Base-by-base conservation (phyloP, 805 yeast species). In the Kurtzmaniella cleridarum region DNA sequence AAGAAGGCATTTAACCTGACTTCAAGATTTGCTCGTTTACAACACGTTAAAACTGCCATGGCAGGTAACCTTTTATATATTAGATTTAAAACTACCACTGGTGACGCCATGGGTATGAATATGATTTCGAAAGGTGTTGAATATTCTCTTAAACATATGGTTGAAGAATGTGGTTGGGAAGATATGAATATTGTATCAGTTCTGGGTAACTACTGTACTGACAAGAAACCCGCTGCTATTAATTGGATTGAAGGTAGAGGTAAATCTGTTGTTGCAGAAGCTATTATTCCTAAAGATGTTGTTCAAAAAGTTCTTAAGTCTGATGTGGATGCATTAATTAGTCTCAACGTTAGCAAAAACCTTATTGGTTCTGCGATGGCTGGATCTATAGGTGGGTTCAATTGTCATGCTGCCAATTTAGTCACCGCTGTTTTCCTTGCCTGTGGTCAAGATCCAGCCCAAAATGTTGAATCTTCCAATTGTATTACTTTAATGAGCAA, bases 101-200 rank as follows among this genome's bases (percentile, higher is more conserved):
- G 99, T 63, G 99, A 93, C 70, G 99, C 99, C 14, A 93, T 93
- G 99, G 99, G 99, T 48, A 93, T 93, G 99, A 93, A 93, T 62
- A 93, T 93, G 99, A 93, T 93, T 45, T 91, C 98, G 23, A 93
- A 93, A 66, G 99, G 98, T 62, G 96, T 89, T 34, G 99, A 93
- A 59, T 74, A 71, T 59, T 78, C 96, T 1, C 75, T 93, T 55
- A 80, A 81, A 45, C 79, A 75, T 59, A 88, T 93, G 96, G 78
- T 76, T 32, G 85, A 83, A 53, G 90, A 83, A 52, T 81, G 82
- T 59, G 98, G 96, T 3, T 93, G 91, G 79, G 80, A 78, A 17
- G 98, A 93, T 64, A 93, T 93, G 99, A 79, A 76, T 45, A 76
- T 93, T 43, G 81, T 93, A 36, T 86, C 97, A 2, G 84, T 93